Percentiles rank a stretch among this genome's conserved stretches.
phyloP scores from a whole-genome alignment of 2,329 filamentous ascomycete species.

The Orbilia javanica region DNA sequence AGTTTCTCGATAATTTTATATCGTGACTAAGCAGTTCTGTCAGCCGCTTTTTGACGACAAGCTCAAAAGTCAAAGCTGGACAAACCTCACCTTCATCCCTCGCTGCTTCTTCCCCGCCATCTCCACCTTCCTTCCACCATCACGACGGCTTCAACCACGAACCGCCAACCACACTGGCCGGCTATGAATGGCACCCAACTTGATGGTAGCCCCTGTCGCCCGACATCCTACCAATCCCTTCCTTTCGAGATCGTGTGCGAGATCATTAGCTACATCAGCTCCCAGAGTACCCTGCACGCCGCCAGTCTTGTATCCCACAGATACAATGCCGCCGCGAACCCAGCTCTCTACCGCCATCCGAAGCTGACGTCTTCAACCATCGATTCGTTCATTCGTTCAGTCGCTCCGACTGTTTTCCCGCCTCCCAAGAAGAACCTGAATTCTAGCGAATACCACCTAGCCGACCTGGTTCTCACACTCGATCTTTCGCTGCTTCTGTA shows the following conservation, averaged over 20 bases:
- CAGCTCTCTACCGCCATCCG: conserved; percentile 59
- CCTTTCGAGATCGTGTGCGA: conserved; percentile 56
- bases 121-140: conserved; percentile 11
- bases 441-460: conserved; percentile 55
- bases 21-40: conserved; percentile 13
- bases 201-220: conserved; percentile 27
- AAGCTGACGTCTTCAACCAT: conserved; percentile 61
- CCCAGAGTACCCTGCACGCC: conserved; percentile 36
- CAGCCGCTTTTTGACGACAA: neutral
- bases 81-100: conserved; percentile 16
- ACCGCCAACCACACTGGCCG: conserved; percentile 9
- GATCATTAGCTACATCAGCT: conserved; percentile 46
- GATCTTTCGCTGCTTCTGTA: conserved; percentile 60
- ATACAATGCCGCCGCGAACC: conserved; percentile 41
- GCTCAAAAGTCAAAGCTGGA: neutral
- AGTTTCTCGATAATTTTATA: neutral
- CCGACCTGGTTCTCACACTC: conserved; percentile 58
- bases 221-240: conserved; percentile 31
- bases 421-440: conserved; percentile 30
- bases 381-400: conserved; percentile 57
- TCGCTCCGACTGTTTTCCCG: conserved; percentile 59
- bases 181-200: conserved; percentile 31
- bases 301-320: conserved; percentile 41
- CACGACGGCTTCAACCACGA: conserved; percentile 25
- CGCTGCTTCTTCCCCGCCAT: conserved; percentile 18